Percentiles rank a stretch among this genome's conserved stretches.
phyloP scores from a whole-genome alignment of 2,329 filamentous ascomycete species.

The Aspergillus sp. region DNA sequence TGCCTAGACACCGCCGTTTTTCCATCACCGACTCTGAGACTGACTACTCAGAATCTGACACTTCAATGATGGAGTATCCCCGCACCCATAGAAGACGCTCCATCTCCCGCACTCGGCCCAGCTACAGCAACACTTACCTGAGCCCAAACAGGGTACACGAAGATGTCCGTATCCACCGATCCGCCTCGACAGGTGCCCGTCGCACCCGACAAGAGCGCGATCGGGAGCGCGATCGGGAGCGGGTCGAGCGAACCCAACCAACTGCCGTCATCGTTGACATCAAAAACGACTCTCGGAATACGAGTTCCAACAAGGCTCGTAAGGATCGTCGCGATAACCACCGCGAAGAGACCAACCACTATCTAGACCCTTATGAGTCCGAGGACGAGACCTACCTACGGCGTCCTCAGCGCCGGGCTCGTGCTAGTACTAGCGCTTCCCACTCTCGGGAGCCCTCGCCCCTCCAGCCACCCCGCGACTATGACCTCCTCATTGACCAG shows the following conservation, averaged over 20 bases:
- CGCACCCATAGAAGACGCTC: slow-evolving; percentile 31
- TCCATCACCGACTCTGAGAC: slow-evolving; percentile 28
- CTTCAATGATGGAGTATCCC: slow-evolving; percentile 32
- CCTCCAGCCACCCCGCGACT: slow-evolving; percentile 29
- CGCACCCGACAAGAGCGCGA: slow-evolving; percentile 19
- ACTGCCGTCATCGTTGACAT: slow-evolving; percentile 37
- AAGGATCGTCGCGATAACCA: slow-evolving; percentile 22
- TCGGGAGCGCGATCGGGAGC: slow-evolving; percentile 12
- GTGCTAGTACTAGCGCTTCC: slow-evolving; percentile 23
- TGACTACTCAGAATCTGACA: slow-evolving; percentile 37
- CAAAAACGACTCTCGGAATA: slow-evolving; percentile 31
- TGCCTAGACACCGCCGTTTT: slow-evolving; percentile 13
- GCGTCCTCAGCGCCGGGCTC: slow-evolving; percentile 17
- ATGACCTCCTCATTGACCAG: slow-evolving; percentile 35
- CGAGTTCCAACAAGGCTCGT: slow-evolving; percentile 27
- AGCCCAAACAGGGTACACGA: slow-evolving; percentile 24
- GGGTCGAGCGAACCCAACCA: slow-evolving; percentile 13
- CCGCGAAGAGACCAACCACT: slow-evolving; percentile 17
- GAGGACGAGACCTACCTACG: slow-evolving; percentile 26
- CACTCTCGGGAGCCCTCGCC: slow-evolving; percentile 29
- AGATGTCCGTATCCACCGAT: slow-evolving; percentile 30
- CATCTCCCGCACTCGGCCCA: slow-evolving; percentile 32
- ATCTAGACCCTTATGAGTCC: slow-evolving; percentile 22
- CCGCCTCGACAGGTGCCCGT: slow-evolving; percentile 35
- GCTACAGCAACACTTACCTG: slow-evolving; percentile 23